phyloP scores from a whole-genome alignment of 164 flowering plant species.

The Vitis cinerea region DNA sequence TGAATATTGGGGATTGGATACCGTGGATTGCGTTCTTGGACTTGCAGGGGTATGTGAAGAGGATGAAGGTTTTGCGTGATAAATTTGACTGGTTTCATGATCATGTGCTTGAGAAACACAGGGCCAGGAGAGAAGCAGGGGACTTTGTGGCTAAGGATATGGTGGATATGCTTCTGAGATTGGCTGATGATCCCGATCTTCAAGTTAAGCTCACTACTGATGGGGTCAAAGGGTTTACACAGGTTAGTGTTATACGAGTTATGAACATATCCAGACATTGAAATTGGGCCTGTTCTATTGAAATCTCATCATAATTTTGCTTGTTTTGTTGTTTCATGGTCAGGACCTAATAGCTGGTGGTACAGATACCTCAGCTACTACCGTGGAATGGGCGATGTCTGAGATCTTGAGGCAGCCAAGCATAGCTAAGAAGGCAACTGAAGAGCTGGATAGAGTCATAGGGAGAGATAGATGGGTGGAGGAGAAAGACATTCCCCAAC shows the following conservation, averaged over 20 bases:
- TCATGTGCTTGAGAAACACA: slow-evolving; percentile 20
- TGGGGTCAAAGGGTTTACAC: slow-evolving; percentile 19
- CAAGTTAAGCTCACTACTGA: slow-evolving; percentile 19
- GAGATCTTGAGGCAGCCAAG: slow-evolving; percentile 29
- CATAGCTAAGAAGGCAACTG: slow-evolving; percentile 10
- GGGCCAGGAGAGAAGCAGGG: not conserved
- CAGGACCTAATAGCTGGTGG: slow-evolving; percentile 39
- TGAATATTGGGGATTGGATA: slow-evolving; percentile 23
- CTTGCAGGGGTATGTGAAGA: slow-evolving; percentile 25
- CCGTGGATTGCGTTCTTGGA: slow-evolving; percentile 19
- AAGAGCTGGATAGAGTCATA: slow-evolving; percentile 23
- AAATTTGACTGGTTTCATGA: slow-evolving; percentile 18
- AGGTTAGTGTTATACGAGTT: not conserved
- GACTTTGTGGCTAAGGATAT: slow-evolving; percentile 14
- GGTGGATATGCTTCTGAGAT: slow-evolving; percentile 25
- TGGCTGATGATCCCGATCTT: slow-evolving; percentile 22
- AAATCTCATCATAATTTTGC: not conserved
- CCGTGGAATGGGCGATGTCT: slow-evolving; percentile 32
- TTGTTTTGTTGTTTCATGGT: not conserved
- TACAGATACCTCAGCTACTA: slow-evolving; percentile 25
- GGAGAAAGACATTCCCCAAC: slow-evolving; percentile 19
- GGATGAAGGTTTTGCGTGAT: slow-evolving; percentile 19
- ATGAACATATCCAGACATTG: not conserved
- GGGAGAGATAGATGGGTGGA: slow-evolving; percentile 25
- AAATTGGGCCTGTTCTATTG: not conserved